Conservation (phyloP, 2,329 filamentous ascomycete genomes). For the Fusarium goolgardi region DNA sequence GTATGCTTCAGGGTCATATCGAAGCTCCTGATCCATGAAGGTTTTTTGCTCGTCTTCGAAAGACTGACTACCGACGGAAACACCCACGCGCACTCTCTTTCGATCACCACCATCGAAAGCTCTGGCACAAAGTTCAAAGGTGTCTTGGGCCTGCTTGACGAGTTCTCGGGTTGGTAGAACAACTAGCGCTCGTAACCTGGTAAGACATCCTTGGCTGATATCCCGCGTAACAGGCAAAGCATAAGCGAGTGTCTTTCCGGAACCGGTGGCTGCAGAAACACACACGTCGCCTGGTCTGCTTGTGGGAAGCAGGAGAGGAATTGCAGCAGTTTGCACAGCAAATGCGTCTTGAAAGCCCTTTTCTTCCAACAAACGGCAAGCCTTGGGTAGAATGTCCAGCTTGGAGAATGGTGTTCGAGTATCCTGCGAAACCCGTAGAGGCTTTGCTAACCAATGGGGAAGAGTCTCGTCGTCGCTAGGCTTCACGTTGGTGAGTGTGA, state of each 20-base stretch:
- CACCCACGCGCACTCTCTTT: conserved; percentile 81
- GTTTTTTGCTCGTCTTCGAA: conserved; percentile 72
- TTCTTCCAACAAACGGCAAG: conserved; percentile 71
- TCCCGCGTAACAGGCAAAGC: conserved; percentile 85
- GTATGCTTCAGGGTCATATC: conserved; percentile 73
- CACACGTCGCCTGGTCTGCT: conserved; percentile 80
- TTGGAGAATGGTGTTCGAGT: conserved; percentile 70
- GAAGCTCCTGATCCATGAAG: conserved; percentile 59
- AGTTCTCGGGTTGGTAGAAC: conserved; percentile 92
- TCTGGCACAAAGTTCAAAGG: conserved; percentile 78
- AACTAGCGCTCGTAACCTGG: conserved; percentile 80
- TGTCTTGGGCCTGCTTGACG: conserved; percentile 84
- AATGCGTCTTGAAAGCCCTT: conserved; percentile 62
- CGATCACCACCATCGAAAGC: conserved; percentile 66
- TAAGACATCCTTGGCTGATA: conserved; percentile 72
- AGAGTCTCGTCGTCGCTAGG: conserved; percentile 85
- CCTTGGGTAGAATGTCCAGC: conserved; percentile 71
- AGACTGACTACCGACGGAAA: conserved; percentile 83
- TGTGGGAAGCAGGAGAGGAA: conserved; percentile 81
- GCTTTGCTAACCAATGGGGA: conserved; percentile 82
- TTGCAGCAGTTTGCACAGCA: conserved; percentile 62
- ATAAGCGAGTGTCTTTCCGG: conserved; percentile 94
- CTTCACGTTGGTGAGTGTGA: conserved; percentile 64
- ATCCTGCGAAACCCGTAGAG: conserved; percentile 74
- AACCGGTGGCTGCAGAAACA: conserved; percentile 92